Percentiles rank a stretch among this genome's conserved stretches.
Evolutionary conservation across 2,329 filamentous ascomycete genomes (phyloP).

Genomic region (Fusarium humuli): DNA sequence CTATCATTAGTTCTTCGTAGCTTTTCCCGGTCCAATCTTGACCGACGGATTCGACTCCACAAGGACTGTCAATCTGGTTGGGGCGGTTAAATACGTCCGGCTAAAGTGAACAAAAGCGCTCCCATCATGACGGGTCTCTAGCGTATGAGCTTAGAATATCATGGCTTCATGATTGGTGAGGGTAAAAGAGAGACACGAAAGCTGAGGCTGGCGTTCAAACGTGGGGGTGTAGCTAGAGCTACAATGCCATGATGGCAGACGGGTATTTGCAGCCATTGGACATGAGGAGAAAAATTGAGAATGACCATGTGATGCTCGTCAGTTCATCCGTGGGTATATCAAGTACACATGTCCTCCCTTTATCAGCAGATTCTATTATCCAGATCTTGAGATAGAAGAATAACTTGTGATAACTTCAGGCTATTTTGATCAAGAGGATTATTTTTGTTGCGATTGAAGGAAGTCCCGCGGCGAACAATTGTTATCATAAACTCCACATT

Average conservation of each 20-base stretch:
- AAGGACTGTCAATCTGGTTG: too few species aligned
- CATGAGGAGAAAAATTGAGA: not conserved
- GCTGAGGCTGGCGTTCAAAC: not conserved
- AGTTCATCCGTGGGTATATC: conserved; percentile 40
- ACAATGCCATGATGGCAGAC: conserved; percentile 9
- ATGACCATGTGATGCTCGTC: conserved; percentile 32
- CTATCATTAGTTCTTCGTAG: not conserved
- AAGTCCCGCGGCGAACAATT: conserved; percentile 7
- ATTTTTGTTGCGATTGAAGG: not conserved
- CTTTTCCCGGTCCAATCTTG: not conserved
- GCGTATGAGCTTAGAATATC: conserved; percentile 17
- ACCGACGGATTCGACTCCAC: too few species aligned
- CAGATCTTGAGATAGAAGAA: conserved; percentile 7
- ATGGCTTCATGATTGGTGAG: conserved; percentile 36
- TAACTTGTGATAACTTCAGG: conserved; percentile 23
- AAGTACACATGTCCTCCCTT: conserved; percentile 23
- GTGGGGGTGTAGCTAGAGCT: conserved; percentile 24
- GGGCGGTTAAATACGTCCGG: not conserved
- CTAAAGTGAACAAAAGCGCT: conserved; percentile 27
- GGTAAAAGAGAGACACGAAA: conserved; percentile 16
- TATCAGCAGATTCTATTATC: conserved; percentile 33
- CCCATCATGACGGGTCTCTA: conserved; percentile 36
- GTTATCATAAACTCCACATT: conserved; percentile 30
- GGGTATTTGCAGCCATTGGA: conserved; percentile 6
- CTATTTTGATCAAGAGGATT: conserved; percentile 8